A percentile compares a stretch with the other conserved stretches of the same genome.
phyloP scores from a whole-genome alignment of 192 early-diverging fungal genomes.

The Podila clonocystis region DNA sequence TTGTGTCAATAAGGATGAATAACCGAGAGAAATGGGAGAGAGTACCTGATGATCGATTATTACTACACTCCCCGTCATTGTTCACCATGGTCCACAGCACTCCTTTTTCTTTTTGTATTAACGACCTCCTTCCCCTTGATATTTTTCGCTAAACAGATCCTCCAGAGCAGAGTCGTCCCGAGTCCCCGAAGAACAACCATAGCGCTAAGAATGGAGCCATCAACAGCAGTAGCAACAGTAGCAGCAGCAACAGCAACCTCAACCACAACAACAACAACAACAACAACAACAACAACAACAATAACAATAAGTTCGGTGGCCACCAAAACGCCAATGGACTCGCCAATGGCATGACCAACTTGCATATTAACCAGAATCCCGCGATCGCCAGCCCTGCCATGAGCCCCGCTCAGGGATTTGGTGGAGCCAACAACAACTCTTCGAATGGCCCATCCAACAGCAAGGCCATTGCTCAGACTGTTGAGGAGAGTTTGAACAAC shows the following conservation, averaged over 20 bases:
- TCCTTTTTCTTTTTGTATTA: too few species aligned
- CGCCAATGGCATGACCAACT: slow-evolving; percentile 13
- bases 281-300: too few species aligned
- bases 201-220: background rate
- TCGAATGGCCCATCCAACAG: slow-evolving; percentile 13
- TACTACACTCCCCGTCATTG: too few species aligned
- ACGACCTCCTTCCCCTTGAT: too few species aligned
- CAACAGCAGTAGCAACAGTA: background rate
- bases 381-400: slow-evolving; percentile 13
- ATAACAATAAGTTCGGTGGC: background rate
- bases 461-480: slow-evolving; percentile 22
- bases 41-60: too few species aligned
- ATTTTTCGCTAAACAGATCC: slow-evolving; percentile 4
- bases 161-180: slow-evolving; percentile 15
- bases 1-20: too few species aligned
- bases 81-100: too few species aligned
- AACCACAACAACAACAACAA: too few species aligned
- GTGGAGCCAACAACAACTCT: background rate
- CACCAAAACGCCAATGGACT: background rate
- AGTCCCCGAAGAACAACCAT: slow-evolving; percentile 5
- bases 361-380: slow-evolving; percentile 21
- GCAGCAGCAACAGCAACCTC: too few species aligned
- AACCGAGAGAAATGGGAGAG: too few species aligned
- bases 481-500: slow-evolving; percentile 22
- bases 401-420: background rate